Base-by-base conservation (phyloP, 139 green algal species). In the Marvania coccoides region DNA sequence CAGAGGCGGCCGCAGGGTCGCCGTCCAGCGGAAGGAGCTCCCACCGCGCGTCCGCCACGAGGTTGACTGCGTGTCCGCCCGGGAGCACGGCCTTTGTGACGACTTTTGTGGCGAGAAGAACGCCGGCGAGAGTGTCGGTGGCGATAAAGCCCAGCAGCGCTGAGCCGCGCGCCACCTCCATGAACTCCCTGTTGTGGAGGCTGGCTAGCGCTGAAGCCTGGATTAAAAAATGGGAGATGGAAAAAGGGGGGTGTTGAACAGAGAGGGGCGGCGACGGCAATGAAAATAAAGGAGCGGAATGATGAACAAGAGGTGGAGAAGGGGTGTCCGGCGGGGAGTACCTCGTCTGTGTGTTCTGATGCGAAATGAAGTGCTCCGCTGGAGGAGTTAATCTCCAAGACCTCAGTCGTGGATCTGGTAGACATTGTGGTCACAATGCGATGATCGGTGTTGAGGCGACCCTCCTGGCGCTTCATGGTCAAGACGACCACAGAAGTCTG, bases 31-130 rank as follows among this genome's bases (percentile, higher is more conserved):
- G 82, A 6, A 97, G 75, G 8, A 80, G 76, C 38, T 89, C 47
- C 93, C 93, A 98, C 12, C 78, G 72, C 53, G 70, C 82, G 38
- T 90, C 85, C 6, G 78, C 78, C 3, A 98, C 83, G 0, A 83
- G 86, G 51, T 88, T 84, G 28, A 98, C 80, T 28, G 81, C 64
- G 68, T 98, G 91, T 8, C 87, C 87, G 7, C 93, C 93, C 5
- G 93, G 93, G 23, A 98, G 80, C 13, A 65, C 69, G 3, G 82
- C 85, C 1, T 87, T 87, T 7, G 85, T 56, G 1, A 80, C 73
- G 15, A 86, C 61, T 26, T 79, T 79, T n/a, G 89, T 92, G 8
- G 85, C 92, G 55, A 98, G 37, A 38, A 98, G 79, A 36, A 98
- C 58, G 37, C 93, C 76, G 0, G 70, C 89, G 23, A 80, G 64